Percentiles rank a stretch among this genome's conserved stretches.
These are phyloP conservation scores for Panicum virgatum DNA, from an alignment of 202 grass and related monocot species.

Conservation along the genomic window DNA sequence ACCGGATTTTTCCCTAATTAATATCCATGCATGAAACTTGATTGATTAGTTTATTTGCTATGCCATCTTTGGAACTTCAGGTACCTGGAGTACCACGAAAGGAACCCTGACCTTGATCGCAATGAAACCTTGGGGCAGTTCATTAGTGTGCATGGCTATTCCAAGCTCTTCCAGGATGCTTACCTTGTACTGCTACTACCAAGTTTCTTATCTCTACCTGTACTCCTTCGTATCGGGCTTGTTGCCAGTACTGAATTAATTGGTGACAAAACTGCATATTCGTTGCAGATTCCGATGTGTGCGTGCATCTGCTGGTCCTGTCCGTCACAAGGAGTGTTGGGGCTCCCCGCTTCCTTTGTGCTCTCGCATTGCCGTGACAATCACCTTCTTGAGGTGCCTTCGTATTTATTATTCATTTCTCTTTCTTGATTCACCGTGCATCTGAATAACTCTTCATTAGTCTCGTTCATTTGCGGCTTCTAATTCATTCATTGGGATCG, in stretches of 20 bases:
- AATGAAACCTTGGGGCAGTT: constrained; percentile 77
- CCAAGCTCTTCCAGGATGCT: constrained; percentile 69
- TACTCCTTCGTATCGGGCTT: not conserved
- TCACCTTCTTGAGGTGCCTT: constrained; percentile 67
- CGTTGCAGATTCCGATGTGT: constrained; percentile 66
- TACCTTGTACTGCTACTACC: constrained; percentile 45
- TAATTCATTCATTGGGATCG: not conserved
- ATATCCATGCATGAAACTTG: not conserved
- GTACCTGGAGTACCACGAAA: constrained; percentile 67
- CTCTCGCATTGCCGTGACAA: constrained; percentile 81
- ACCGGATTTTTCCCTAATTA: no score
- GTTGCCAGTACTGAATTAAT: not conserved
- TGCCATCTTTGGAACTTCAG: constrained; percentile 7
- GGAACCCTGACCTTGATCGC: constrained; percentile 58
- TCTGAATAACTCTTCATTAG: not conserved
- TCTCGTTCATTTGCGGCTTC: not conserved
- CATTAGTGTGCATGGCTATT: constrained; percentile 64
- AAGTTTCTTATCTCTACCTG: not conserved
- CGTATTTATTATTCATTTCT: not conserved
- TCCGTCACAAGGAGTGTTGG: constrained; percentile 53
- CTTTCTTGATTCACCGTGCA: not conserved
- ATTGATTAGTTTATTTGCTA: not conserved
- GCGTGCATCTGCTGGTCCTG: constrained; percentile 91
- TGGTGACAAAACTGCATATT: not conserved
- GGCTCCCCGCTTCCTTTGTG: constrained; percentile 71